Evolutionary conservation across 2,329 filamentous ascomycete species (phyloP).

Genomic region (Bipolaris bicolor): DNA sequence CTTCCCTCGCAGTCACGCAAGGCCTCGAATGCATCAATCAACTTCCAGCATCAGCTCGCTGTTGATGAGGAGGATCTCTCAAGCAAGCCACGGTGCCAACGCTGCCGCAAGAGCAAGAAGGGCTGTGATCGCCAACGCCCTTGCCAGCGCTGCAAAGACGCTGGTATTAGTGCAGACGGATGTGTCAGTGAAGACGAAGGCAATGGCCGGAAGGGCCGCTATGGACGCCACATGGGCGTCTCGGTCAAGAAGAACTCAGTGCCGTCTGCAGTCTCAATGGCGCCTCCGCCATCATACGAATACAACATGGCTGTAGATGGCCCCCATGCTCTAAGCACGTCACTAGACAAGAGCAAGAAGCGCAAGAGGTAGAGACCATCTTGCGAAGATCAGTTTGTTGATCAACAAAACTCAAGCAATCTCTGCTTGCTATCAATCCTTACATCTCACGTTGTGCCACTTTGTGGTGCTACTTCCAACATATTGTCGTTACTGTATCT

Average conservation of each 20-base stretch:
- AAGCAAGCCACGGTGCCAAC: conserved; percentile 94
- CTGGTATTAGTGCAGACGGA: conserved; percentile 88
- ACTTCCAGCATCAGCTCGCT: conserved; percentile 66
- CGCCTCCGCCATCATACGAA: conserved; percentile 44
- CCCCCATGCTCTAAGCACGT: conserved; percentile 25
- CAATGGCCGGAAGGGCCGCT: conserved; percentile 94
- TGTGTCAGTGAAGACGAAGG: conserved; percentile 98
- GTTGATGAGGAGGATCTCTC: conserved; percentile 88
- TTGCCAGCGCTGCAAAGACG: conserved; percentile 93
- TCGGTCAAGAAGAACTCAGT: conserved; percentile 62
- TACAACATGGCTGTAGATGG: conserved; percentile 31
- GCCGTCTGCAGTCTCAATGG: conserved; percentile 40
- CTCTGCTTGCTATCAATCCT: conserved; percentile 3
- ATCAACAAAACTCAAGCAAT: background rate
- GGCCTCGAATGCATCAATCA: conserved; percentile 72
- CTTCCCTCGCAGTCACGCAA: conserved; percentile 75
- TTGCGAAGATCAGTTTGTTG: background rate
- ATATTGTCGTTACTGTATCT: conserved; percentile 13
- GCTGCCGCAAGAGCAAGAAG: conserved; percentile 99
- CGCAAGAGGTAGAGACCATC: conserved; percentile 62
- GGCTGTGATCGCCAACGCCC: conserved; percentile 96
- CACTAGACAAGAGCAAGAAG: conserved; percentile 69
- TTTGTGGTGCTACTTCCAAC: conserved; percentile 9
- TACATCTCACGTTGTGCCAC: conserved; percentile 15
- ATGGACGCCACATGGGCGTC: conserved; percentile 73